phyloP scores from a whole-genome alignment of 148 eudicot genomes.

The Rhododendron mucronatum region DNA sequence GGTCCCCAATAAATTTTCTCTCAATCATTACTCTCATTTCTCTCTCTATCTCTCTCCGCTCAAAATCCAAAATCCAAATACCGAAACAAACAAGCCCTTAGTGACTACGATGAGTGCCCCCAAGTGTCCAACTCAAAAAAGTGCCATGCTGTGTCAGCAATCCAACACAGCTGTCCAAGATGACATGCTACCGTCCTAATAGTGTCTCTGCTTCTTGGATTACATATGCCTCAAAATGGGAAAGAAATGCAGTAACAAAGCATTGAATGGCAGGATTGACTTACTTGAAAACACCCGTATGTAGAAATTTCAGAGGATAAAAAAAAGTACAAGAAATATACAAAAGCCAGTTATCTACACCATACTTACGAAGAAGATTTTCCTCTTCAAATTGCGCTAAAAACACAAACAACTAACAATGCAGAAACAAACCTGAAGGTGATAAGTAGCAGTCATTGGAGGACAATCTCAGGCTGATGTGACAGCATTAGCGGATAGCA shows the following conservation, averaged over 20 bases:
- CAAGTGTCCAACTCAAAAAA: not conserved
- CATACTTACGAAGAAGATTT: not conserved
- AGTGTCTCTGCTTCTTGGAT: not conserved
- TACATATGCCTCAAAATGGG: not conserved
- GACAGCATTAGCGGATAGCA: constrained; percentile 49
- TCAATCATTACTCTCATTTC: too few relatives aligned
- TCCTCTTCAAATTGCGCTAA: not conserved
- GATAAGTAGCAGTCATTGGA: constrained; percentile 95
- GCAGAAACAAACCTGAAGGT: constrained; percentile 74
- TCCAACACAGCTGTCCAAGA: not conserved
- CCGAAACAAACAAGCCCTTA: too few relatives aligned
- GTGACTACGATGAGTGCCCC: not conserved
- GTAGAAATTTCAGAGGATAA: constrained; percentile 27
- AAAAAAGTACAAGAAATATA: not conserved
- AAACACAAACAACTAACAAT: not conserved
- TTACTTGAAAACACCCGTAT: not conserved
- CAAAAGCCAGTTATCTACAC: not conserved
- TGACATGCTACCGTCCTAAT: not conserved
- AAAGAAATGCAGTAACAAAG: not conserved
- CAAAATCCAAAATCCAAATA: too few relatives aligned
- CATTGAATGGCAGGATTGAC: not conserved
- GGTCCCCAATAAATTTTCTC: too few relatives aligned
- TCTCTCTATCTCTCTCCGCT: too few relatives aligned
- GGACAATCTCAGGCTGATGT: constrained; percentile 71
- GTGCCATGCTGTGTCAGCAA: not conserved